These are phyloP conservation scores for Aurifilum marmelostoma DNA, from an alignment of 2,329 filamentous ascomycete genomes.

Conservation along the genomic window DNA sequence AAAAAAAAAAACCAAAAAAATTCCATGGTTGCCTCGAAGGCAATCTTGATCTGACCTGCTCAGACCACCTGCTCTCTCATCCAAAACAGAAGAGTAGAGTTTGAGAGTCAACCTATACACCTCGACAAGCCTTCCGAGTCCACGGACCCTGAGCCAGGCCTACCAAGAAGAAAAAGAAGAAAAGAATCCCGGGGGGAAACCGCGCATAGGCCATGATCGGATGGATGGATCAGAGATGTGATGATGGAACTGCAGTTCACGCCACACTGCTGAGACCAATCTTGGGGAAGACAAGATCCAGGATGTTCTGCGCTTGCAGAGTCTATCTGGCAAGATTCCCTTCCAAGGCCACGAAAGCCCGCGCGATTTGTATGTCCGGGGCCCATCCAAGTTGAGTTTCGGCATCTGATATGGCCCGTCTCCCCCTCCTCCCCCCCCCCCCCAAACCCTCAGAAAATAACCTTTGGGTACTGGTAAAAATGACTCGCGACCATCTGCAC, in stretches of 20 bases:
- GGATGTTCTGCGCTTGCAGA: slow-evolving; percentile 12
- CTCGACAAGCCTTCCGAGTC: slow-evolving; percentile 13
- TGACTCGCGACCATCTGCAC: not conserved
- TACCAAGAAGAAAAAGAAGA: no score
- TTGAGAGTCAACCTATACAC: slow-evolving; percentile 1
- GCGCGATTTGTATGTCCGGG: slow-evolving; percentile 7
- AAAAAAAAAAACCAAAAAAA: no score
- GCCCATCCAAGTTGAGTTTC: not conserved
- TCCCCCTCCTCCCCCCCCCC: no score
- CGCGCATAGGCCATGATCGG: slow-evolving; percentile 18
- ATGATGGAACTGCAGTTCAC: slow-evolving; percentile 2
- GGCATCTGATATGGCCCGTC: slow-evolving; percentile 19
- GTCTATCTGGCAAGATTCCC: not conserved
- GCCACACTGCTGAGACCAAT: slow-evolving; percentile 20
- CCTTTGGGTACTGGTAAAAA: not conserved
- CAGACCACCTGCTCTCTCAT: not conserved
- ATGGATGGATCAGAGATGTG: slow-evolving; percentile 1
- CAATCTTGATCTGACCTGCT: not conserved
- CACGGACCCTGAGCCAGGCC: not conserved
- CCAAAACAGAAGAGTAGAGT: not conserved
- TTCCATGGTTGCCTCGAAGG: not conserved
- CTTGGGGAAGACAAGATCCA: slow-evolving; percentile 16
- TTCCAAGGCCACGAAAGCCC: slow-evolving; percentile 2
- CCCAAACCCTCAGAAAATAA: not conserved
- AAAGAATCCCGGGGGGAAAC: slow-evolving; percentile 6